Conservation (phyloP, 257 asterid species). For the Scutellaria minor region DNA sequence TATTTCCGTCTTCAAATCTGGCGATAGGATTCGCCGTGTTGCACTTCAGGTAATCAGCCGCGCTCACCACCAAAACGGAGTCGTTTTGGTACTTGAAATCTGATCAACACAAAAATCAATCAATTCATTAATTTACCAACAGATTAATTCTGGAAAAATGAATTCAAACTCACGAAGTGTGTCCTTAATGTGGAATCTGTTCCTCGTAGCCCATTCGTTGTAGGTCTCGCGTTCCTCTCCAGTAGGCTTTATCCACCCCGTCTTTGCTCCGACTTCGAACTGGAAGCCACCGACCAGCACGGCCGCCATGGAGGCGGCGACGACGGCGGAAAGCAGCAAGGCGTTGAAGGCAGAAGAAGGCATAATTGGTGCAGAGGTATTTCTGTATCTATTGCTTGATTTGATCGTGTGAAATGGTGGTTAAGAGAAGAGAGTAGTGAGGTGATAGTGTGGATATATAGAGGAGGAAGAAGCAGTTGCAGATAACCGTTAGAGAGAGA, state of each 20-base stretch:
- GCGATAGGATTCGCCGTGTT: constrained; percentile 55
- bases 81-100: constrained; percentile 69
- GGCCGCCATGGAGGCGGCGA: constrained; percentile 37
- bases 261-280: constrained; percentile 59
- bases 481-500: not conserved
- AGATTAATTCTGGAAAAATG: not conserved
- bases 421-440: not conserved
- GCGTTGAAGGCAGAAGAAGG: constrained; percentile 34
- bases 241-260: constrained; percentile 65
- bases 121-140: not conserved
- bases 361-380: too few species aligned
- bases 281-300: constrained; percentile 46
- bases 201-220: constrained; percentile 70
- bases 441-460: not conserved
- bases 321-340: constrained; percentile 33
- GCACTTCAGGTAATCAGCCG: constrained; percentile 55
- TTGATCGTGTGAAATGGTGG: not conserved
- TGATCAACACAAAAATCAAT: constrained; percentile 17
- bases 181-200: constrained; percentile 71
- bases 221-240: constrained; percentile 60
- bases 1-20: constrained; percentile 55
- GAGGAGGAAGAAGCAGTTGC: not conserved
- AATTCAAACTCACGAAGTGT: constrained; percentile 49
- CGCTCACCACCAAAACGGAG: constrained; percentile 63
- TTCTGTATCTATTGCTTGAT: too few species aligned